Base-by-base conservation (phyloP, 805 yeast genomes). In the Crinitomyces ghanaensis region DNA sequence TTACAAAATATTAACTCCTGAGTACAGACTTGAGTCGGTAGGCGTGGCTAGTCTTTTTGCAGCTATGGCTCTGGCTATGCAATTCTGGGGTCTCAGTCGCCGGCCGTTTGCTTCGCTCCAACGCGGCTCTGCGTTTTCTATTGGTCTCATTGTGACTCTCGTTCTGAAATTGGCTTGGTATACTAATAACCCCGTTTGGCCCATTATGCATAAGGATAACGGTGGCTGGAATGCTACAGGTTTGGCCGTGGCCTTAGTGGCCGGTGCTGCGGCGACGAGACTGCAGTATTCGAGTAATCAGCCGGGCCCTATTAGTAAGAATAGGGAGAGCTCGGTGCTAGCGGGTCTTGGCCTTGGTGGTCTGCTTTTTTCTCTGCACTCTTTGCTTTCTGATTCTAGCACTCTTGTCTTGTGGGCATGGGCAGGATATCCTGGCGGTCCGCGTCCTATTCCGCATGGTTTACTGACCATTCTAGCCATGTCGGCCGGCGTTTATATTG, bases 141-240 rank as follows among this genome's bases (percentile, higher is more conserved):
- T 80, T 18, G 98, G 98, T 12, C 64, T 91, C 38, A 62, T 81
- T 27, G 53, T 74, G 4, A 74, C 95, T 1, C 71, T 85, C 1
- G 70, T 82, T 19, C 63, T 82, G 13, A 91, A 91, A 51, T 79
- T 70, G 59, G 71, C 77, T 6, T 71, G 67, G 46, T 79, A 71
- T 58, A 74, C 97, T 2, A 86, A 86, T 51, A 91, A 91, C 53
- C 98, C 98, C 24, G 63, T 85, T 30, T 91, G 98, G 98, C 93
- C 97, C 19, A 79, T 86, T 32, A 77, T 91, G 86, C 77, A 85
- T 53, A 66, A 65, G 12, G 69, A 63, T 8, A 85, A 82, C 46
- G 95, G 96, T 13, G 98, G 98, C 9, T 72, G 73, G 65, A 88
- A 88, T 56, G 65, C 63, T 33, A 57, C 72, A 19, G 93, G 91